Percentiles rank a stretch among this genome's conserved stretches.
phyloP scores from a whole-genome alignment of 306 rosid species.

The Prunus armeniaca region DNA sequence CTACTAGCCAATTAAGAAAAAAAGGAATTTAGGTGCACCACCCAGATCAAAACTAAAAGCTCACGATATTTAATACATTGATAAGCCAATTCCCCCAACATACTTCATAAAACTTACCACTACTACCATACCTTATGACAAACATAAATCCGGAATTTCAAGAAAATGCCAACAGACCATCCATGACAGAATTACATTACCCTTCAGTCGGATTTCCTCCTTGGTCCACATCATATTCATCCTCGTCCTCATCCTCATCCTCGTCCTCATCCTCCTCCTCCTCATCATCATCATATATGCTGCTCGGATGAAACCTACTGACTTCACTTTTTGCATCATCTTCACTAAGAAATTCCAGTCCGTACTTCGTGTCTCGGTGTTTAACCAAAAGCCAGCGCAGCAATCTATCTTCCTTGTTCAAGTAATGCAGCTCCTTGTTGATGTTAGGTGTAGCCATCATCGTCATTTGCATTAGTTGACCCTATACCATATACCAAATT shows the following conservation, averaged over 20 bases:
- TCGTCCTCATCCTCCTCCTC: constrained; percentile 28
- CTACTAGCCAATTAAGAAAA: too few species aligned
- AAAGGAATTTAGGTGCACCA: neutral
- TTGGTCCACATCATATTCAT: constrained; percentile 22
- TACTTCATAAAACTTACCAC: neutral
- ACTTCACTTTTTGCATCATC: constrained; percentile 39
- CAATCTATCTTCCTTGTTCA: constrained; percentile 85
- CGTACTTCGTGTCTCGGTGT: constrained; percentile 49
- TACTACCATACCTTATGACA: neutral
- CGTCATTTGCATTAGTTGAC: constrained; percentile 84
- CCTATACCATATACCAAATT: constrained; percentile 41
- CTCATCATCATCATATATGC: neutral
- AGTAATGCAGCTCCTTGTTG: constrained; percentile 90
- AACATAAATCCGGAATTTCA: neutral
- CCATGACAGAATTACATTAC: neutral
- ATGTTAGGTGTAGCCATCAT: constrained; percentile 92
- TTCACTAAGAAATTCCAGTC: constrained; percentile 42
- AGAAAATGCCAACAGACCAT: neutral
- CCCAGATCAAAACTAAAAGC: neutral
- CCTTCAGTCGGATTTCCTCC: constrained; percentile 22
- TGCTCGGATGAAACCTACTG: constrained; percentile 10
- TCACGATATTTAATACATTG: neutral
- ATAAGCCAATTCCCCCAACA: neutral
- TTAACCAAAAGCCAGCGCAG: constrained; percentile 84
- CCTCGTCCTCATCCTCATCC: constrained; percentile 20